Evolutionary conservation across 2,329 filamentous ascomycete species (phyloP).

Genomic region (Aspergillus alliaceus): DNA sequence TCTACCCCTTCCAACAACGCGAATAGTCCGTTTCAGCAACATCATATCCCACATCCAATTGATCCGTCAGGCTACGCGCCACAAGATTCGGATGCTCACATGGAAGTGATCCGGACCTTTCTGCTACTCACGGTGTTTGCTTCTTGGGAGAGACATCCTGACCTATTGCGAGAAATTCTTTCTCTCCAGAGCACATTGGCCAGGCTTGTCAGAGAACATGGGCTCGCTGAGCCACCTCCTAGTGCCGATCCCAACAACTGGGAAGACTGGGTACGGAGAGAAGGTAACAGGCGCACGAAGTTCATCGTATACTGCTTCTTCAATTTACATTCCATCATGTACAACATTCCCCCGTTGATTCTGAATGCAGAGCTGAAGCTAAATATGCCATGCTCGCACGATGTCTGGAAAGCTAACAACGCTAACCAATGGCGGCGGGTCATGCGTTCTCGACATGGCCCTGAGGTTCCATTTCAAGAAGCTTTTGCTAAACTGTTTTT

Average conservation of each 20-base stretch:
- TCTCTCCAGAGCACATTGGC: constrained; percentile 58
- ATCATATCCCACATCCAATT: constrained; percentile 30
- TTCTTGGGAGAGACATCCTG: constrained; percentile 60
- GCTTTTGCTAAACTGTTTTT: constrained; percentile 47
- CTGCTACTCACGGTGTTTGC: constrained; percentile 58
- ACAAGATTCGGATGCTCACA: constrained; percentile 48
- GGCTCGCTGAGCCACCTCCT: constrained; percentile 38
- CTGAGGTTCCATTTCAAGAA: constrained; percentile 44
- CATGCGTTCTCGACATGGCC: constrained; percentile 33
- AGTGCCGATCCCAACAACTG: constrained; percentile 48
- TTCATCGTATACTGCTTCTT: constrained; percentile 59
- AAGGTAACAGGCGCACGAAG: constrained; percentile 56
- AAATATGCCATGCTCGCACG: constrained; percentile 55
- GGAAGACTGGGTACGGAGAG: constrained; percentile 55
- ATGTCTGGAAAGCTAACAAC: constrained; percentile 56
- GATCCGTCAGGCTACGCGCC: constrained; percentile 35
- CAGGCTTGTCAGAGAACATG: constrained; percentile 56
- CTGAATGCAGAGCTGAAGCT: constrained; percentile 56
- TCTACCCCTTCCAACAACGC: constrained; percentile 43
- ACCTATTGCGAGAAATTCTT: constrained; percentile 57
- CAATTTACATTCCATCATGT: constrained; percentile 62
- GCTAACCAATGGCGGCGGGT: constrained; percentile 51
- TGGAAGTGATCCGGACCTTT: constrained; percentile 53
- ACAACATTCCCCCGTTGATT: constrained; percentile 60
- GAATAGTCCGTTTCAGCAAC: constrained; percentile 46